These are phyloP conservation scores for Xylaria flabelliformis DNA, from an alignment of 495 filamentous ascomycete species.

Conservation along the genomic window DNA sequence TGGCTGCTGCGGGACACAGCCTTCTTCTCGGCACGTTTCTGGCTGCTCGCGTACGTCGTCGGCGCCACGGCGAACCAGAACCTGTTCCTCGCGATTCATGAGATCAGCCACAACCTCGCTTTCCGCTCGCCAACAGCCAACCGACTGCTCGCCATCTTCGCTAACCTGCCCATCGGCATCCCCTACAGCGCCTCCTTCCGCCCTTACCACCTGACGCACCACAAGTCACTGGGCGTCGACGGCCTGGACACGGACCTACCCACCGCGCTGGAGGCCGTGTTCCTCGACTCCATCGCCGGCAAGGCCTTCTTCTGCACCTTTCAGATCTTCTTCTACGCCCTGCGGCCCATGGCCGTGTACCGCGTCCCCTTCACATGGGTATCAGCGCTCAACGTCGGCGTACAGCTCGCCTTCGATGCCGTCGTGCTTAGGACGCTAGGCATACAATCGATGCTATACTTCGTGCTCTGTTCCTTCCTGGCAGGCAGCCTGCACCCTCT, in stretches of 20 bases:
- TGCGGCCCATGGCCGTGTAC: slow-evolving; percentile 97
- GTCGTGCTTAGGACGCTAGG: slow-evolving; percentile 62
- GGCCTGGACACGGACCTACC: slow-evolving; percentile 97
- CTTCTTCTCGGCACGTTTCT: slow-evolving; percentile 82
- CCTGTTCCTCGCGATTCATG: slow-evolving; percentile 97
- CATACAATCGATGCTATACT: slow-evolving; percentile 71
- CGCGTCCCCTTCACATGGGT: slow-evolving; percentile 84
- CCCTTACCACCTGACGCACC: slow-evolving; percentile 98
- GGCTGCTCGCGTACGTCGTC: slow-evolving; percentile 87
- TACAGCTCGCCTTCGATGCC: slow-evolving; percentile 81
- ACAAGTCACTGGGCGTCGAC: slow-evolving; percentile 97
- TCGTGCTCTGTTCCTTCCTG: slow-evolving; percentile 86
- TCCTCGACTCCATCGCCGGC: slow-evolving; percentile 94
- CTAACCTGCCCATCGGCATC: slow-evolving; percentile 93
- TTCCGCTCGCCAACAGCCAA: slow-evolving; percentile 87
- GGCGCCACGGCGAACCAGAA: slow-evolving; percentile 99
- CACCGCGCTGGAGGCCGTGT: slow-evolving; percentile 87
- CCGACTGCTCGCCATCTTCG: slow-evolving; percentile 84
- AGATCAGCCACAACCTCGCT: slow-evolving; percentile 97
- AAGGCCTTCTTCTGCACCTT: slow-evolving; percentile 99
- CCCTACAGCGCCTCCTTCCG: slow-evolving; percentile 97
- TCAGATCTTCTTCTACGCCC: slow-evolving; percentile 98
- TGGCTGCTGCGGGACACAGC: slow-evolving; percentile 79
- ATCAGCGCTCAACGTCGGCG: slow-evolving; percentile 78
- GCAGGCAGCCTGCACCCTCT: slow-evolving; percentile 94